Percentiles rank a stretch among this genome's conserved stretches.
phyloP scores from a whole-genome alignment of 495 filamentous ascomycete genomes.

The Neurospora sp. region DNA sequence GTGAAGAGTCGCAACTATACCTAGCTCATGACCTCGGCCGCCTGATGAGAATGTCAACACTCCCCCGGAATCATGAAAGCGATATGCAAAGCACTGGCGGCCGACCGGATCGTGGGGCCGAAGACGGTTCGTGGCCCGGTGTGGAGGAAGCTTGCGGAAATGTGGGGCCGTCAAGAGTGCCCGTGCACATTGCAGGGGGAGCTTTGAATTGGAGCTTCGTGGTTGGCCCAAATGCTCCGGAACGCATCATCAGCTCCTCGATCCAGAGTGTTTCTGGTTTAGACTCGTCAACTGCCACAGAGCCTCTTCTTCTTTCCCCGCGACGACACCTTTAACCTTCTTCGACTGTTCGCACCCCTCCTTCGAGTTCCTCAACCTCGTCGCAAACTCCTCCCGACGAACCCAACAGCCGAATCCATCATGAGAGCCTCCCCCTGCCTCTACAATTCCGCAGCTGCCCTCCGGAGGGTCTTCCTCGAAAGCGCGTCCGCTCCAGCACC shows the following conservation, averaged over 20 bases:
- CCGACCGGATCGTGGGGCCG: not conserved
- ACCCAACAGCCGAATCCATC: not conserved
- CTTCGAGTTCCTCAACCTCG: not conserved
- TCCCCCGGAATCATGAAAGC: not conserved
- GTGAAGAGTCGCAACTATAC: not conserved
- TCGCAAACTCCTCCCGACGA: not conserved
- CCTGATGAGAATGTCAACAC: not conserved
- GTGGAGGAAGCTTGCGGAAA: not conserved
- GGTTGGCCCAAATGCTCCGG: not conserved
- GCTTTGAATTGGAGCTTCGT: not conserved
- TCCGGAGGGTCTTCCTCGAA: slow-evolving; percentile 29
- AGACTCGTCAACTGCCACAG: not conserved
- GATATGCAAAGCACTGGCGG: not conserved
- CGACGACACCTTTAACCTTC: not conserved
- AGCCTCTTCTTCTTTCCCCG: not conserved
- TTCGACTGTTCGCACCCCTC: not conserved
- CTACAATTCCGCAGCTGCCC: slow-evolving; percentile 29
- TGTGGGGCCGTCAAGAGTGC: not conserved
- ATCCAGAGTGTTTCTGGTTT: not conserved
- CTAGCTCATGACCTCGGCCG: not conserved
- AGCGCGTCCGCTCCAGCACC: slow-evolving; percentile 3
- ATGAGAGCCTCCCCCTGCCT: slow-evolving; percentile 27
- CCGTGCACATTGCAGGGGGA: not conserved
- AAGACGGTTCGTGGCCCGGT: not conserved
- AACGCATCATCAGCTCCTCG: not conserved